Conservation (phyloP, 2,329 filamentous ascomycete species). For the Dothistroma septosporum region DNA sequence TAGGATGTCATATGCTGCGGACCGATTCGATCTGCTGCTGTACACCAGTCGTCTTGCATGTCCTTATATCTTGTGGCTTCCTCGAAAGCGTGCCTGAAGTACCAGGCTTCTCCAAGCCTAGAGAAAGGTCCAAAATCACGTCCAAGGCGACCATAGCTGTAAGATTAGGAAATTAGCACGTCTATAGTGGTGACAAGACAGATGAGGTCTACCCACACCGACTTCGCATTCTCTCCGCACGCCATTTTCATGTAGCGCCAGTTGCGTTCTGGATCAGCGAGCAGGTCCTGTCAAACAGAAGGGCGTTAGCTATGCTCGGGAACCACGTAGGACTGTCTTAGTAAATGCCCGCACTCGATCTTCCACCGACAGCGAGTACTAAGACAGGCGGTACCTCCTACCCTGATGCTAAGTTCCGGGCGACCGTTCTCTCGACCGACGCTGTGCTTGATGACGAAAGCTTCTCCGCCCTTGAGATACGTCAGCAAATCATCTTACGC, state of each 20-base stretch:
- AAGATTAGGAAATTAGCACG: not conserved
- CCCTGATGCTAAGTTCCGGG: conserved; percentile 59
- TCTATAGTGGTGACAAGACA: not conserved
- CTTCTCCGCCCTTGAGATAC: conserved; percentile 54
- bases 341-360: too few relatives aligned
- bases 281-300: conserved; percentile 58
- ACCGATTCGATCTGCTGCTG: conserved; percentile 50
- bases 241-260: conserved; percentile 76
- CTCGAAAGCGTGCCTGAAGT: conserved; percentile 65
- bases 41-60: conserved; percentile 66
- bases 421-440: conserved; percentile 58
- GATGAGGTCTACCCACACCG: conserved; percentile 14
- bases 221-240: conserved; percentile 65
- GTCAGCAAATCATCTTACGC: not conserved
- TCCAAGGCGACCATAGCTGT: conserved; percentile 53
- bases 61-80: conserved; percentile 55
- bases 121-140: conserved; percentile 54
- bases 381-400: too few relatives aligned
- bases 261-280: conserved; percentile 61
- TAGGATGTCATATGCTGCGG: conserved; percentile 53
- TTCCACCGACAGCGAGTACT: too few relatives aligned
- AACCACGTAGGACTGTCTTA: too few relatives aligned
- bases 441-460: conserved; percentile 64
- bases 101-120: conserved; percentile 64
- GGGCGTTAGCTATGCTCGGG: too few relatives aligned